Evolutionary conservation across 2,329 filamentous ascomycete genomes (phyloP), one percentile per base, ranked within the genome.

Genomic region (Colletotrichum tofieldiae): DNA sequence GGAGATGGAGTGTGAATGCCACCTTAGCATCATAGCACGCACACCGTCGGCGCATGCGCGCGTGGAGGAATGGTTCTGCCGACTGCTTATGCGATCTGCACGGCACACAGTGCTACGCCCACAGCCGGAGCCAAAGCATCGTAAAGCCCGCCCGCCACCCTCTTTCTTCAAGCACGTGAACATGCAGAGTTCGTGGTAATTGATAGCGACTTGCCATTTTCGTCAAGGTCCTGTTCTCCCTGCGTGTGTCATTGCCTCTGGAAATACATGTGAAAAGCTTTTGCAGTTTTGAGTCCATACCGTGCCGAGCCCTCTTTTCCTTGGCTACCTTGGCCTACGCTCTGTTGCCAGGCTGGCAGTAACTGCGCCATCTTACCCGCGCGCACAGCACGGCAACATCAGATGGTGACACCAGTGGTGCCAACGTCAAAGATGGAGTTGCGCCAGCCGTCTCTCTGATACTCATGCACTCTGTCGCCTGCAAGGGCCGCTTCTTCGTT

Each of bases 351-450:
- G 20, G 23, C 16, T 4, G 20, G n/a, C 35, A 47, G 52, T 51
- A 58, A 68, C 37, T 52, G 64, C 64, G 64, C 23, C 29, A 52
- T 58, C 39, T 58, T 68, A 55, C 26, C 51, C 51, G 64, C 26
- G 41, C 54, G 49, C 59, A 58, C 37, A 8, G 64, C 47, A n/a
- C 41, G 23, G 67, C 47, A 63, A 52, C 35, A 26, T 66, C 41
- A 74, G 35, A 73, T 23, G n/a, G 65, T 64, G 32, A 47, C 45
- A 45, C 59, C 59, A n/a, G 71, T 77, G n/a, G 84, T 82, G 41
- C 79, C 78, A 14, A 87, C 81, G 74, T 90, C 86, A 77, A 98
- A 97, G n/a, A 97, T 92, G 56, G 91, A 91, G 80, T 97, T 98
- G 76, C 93, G 89, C 95, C 95, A 98, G 0, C 93, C 93, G 20